Percentiles rank a stretch among this genome's conserved stretches.
Evolutionary conservation across 1,139 yeast species (phyloP).

Genomic region (Kurtzmaniella quercitrusa): DNA sequence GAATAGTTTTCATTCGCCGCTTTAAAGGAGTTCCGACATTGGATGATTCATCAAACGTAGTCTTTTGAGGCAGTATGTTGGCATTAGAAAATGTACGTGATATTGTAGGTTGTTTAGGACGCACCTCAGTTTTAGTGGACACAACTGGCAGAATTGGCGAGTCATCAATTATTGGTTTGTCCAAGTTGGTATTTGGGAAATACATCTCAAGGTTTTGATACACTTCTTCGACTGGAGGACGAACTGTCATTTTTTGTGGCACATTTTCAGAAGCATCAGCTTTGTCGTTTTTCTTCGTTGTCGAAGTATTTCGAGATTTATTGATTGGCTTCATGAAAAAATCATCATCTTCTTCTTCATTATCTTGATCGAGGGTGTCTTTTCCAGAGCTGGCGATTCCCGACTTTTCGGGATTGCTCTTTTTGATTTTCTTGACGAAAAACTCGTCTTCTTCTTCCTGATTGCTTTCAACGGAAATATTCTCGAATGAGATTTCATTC

Average conservation of each 20-base stretch:
- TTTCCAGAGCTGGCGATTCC: background rate
- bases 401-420: background rate
- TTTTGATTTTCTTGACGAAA: conserved; percentile 52
- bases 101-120: conserved; percentile 31
- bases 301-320: conserved; percentile 3
- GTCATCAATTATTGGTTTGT: conserved; percentile 85
- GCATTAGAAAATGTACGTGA: conserved; percentile 48
- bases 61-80: conserved; percentile 33
- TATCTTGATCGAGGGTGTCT: conserved; percentile 10
- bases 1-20: conserved; percentile 72
- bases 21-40: conserved; percentile 9
- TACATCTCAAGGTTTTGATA: conserved; percentile 87
- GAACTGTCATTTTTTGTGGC: conserved; percentile 43
- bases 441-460: conserved; percentile 47
- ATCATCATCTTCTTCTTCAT: conserved; percentile 13
- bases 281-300: background rate
- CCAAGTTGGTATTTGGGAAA: conserved; percentile 90
- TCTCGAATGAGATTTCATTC: conserved; percentile 67
- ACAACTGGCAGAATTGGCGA: conserved; percentile 56
- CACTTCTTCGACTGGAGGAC: conserved; percentile 94
- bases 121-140: conserved; percentile 5
- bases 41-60: background rate
- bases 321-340: conserved; percentile 27
- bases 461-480: conserved; percentile 47
- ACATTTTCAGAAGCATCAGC: conserved; percentile 3